Evolutionary conservation across 2,329 filamentous ascomycete species (phyloP).

Genomic region (Microcyclospora pomicola): DNA sequence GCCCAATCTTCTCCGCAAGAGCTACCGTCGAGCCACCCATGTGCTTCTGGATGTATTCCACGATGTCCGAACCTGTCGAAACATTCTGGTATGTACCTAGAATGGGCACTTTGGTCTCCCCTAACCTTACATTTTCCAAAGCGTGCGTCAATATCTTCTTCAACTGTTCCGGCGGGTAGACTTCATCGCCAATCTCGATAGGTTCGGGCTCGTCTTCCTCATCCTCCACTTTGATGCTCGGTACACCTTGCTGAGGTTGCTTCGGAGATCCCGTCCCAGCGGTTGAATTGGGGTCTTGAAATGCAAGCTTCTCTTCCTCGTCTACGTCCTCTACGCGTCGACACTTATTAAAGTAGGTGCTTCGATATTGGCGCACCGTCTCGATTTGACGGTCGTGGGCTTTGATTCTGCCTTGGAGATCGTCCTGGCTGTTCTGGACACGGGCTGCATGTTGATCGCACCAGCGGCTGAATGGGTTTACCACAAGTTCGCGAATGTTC

Average conservation of each 20-base stretch:
- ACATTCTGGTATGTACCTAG: slow-evolving; percentile 90
- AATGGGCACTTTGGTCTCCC: slow-evolving; percentile 89
- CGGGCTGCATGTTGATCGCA: slow-evolving; percentile 87
- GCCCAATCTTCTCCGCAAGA: slow-evolving; percentile 87
- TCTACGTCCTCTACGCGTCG: slow-evolving; percentile 89
- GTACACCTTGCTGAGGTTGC: slow-evolving; percentile 36
- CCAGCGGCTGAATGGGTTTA: slow-evolving; percentile 89
- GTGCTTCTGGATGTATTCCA: slow-evolving; percentile 84
- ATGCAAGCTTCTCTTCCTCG: slow-evolving; percentile 96
- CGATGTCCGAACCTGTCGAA: slow-evolving; percentile 80
- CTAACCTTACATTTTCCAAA: slow-evolving; percentile 71
- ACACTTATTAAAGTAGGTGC: slow-evolving; percentile 98
- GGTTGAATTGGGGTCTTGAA: slow-evolving; percentile 62
- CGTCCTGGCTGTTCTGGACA: slow-evolving; percentile 87
- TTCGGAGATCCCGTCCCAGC: slow-evolving; percentile 34
- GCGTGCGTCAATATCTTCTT: slow-evolving; percentile 83
- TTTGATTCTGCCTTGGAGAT: slow-evolving; percentile 81
- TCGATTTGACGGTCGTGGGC: slow-evolving; percentile 87
- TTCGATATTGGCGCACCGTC: slow-evolving; percentile 78
- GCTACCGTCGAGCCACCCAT: slow-evolving; percentile 67
- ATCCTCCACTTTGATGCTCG: slow-evolving; percentile 69
- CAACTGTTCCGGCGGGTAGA: slow-evolving; percentile 70
- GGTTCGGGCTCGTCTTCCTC: slow-evolving; percentile 63
- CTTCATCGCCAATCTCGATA: slow-evolving; percentile 80
- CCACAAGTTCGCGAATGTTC: slow-evolving; percentile 89